A percentile compares a stretch with the other conserved stretches of the same genome.
These are phyloP conservation scores for Suhomyces chickasaworum DNA, from an alignment of 1,139 yeast genomes.

Conservation along the genomic window DNA sequence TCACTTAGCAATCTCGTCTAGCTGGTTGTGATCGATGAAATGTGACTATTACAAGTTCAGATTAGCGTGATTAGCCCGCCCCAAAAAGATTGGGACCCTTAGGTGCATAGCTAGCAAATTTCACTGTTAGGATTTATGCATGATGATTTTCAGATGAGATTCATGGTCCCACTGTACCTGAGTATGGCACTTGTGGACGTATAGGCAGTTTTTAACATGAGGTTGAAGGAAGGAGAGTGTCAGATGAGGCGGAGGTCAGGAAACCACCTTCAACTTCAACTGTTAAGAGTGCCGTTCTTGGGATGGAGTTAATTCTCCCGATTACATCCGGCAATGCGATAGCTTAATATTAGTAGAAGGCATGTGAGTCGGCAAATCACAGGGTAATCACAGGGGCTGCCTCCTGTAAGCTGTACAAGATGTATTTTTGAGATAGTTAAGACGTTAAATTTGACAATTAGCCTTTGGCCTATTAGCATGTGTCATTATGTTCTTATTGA, in stretches of 20 bases:
- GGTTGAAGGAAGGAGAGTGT: neutral
- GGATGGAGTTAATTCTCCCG: neutral
- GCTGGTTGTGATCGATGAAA: neutral
- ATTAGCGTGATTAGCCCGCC: constrained; percentile 3
- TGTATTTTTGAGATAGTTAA: neutral
- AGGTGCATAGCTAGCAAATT: neutral
- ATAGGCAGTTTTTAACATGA: neutral
- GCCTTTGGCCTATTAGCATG: neutral
- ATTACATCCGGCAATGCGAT: neutral
- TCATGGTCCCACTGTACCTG: neutral
- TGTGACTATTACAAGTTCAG: neutral
- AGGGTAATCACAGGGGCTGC: neutral
- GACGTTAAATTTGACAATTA: neutral
- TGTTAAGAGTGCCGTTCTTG: too few species aligned
- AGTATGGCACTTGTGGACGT: neutral
- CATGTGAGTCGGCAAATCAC: neutral
- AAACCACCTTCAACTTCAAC: neutral
- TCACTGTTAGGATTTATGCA: constrained; percentile 1
- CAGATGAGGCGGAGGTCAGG: neutral
- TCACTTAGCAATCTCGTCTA: neutral
- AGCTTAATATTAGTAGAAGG: neutral
- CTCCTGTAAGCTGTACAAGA: neutral
- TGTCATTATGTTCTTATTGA: neutral
- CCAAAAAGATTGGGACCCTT: neutral
- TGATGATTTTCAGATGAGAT: neutral